Evolutionary conservation across 2,329 filamentous ascomycete genomes (phyloP).

Genomic region (Trichoderma koningiopsis): DNA sequence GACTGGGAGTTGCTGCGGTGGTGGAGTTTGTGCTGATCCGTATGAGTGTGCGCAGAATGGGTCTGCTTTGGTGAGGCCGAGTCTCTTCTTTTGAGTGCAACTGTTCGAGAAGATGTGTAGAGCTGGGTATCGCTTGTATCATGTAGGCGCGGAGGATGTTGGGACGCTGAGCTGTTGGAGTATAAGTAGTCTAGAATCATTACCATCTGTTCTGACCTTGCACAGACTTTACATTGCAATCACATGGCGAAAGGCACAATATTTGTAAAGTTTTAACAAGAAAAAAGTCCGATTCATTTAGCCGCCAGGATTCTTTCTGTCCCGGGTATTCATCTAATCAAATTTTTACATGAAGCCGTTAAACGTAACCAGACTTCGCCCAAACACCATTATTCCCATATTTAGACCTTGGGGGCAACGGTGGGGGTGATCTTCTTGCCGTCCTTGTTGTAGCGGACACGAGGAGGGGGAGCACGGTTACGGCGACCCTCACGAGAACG

Average conservation of each 20-base stretch:
- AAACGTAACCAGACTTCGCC: conserved; percentile 43
- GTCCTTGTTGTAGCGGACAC: conserved; percentile 99
- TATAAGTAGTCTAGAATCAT: background rate
- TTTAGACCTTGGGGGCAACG: conserved; percentile 43
- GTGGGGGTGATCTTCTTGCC: conserved; percentile 98
- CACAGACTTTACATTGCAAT: background rate
- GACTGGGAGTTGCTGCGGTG: conserved; percentile 41
- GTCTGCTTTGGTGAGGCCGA: conserved; percentile 34
- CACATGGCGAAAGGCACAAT: background rate
- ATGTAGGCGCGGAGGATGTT: background rate
- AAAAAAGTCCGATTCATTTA: conserved; percentile 34
- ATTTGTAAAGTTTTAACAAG: conserved; percentile 20
- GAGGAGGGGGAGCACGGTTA: conserved; percentile 97
- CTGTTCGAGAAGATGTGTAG: background rate
- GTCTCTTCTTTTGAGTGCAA: conserved; percentile 1
- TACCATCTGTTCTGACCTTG: background rate
- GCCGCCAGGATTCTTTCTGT: conserved; percentile 33
- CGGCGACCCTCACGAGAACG: conserved; percentile 94
- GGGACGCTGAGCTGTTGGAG: background rate
- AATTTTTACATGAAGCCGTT: conserved; percentile 43
- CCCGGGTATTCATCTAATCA: conserved; percentile 43
- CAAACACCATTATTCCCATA: conserved; percentile 32
- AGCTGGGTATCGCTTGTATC: background rate
- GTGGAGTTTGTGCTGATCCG: conserved; percentile 42
- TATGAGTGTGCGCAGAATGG: conserved; percentile 42